Evolutionary conservation across 129 eudicot species (phyloP).

Genomic region (Chrysanthemum makinoi): DNA sequence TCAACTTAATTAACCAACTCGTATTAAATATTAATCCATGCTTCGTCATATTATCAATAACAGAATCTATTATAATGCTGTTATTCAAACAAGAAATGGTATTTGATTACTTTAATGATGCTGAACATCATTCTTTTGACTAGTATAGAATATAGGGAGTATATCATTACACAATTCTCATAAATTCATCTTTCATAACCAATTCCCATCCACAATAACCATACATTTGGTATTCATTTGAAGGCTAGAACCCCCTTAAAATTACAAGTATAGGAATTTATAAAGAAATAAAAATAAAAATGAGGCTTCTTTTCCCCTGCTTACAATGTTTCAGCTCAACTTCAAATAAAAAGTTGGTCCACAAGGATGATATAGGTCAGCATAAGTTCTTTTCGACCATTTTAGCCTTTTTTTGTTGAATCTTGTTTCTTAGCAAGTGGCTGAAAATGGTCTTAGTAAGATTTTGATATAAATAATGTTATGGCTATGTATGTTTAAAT

Average conservation of each 20-base stretch:
- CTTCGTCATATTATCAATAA: conserved; percentile 29
- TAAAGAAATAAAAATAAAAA: not conserved
- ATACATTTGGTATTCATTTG: not conserved
- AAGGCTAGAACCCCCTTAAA: not conserved
- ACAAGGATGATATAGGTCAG: conserved; percentile 30
- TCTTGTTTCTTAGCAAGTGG: not conserved
- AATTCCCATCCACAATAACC: conserved; percentile 9
- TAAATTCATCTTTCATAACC: conserved; percentile 8
- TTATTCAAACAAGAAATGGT: conserved; percentile 21
- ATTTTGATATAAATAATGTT: conserved; percentile 11
- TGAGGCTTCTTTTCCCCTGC: conserved; percentile 39
- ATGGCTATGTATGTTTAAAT: too few relatives aligned
- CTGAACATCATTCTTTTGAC: conserved; percentile 14
- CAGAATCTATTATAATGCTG: not conserved
- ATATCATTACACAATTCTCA: conserved; percentile 13
- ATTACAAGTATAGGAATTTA: not conserved
- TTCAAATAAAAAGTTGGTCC: conserved; percentile 28
- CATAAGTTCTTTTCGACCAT: not conserved
- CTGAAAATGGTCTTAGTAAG: not conserved
- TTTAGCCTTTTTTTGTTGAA: conserved; percentile 8
- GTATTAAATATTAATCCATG: not conserved
- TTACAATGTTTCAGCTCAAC: conserved; percentile 34
- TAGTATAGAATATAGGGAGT: not conserved
- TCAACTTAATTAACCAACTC: too few relatives aligned
- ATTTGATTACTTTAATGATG: conserved; percentile 25